phyloP scores from a whole-genome alignment of 306 rosid genomes.

The Cucurbita maxima region DNA sequence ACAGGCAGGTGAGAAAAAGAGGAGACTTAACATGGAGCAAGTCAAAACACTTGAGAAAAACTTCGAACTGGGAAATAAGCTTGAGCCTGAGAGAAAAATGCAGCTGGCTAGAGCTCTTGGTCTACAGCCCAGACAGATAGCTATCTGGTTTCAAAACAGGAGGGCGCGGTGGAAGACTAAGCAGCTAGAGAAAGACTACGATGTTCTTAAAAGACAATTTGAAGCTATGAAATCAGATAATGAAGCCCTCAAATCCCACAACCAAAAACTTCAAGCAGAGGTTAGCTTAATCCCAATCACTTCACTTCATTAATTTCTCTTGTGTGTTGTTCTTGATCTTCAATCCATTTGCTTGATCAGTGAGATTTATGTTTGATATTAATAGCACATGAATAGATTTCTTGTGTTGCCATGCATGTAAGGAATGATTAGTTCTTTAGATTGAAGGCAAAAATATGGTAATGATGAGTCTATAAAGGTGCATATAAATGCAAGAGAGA shows the following conservation, averaged over 20 bases:
- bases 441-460: background rate
- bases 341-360: too few relatives aligned
- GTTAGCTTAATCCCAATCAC: background rate
- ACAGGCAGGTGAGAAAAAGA: slow-evolving; percentile 15
- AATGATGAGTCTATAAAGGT: slow-evolving; percentile 3
- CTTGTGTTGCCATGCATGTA: background rate
- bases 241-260: slow-evolving; percentile 9
- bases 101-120: slow-evolving; percentile 15
- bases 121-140: slow-evolving; percentile 11
- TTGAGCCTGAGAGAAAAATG: slow-evolving; percentile 14
- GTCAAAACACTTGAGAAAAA: slow-evolving; percentile 14
- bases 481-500: background rate
- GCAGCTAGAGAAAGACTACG: slow-evolving; percentile 12
- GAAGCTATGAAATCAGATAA: slow-evolving; percentile 14
- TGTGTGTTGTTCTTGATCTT: too few relatives aligned
- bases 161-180: slow-evolving; percentile 14
- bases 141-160: slow-evolving; percentile 16
- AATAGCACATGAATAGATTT: background rate
- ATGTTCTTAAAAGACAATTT: slow-evolving; percentile 10
- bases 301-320: too few relatives aligned
- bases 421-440: background rate
- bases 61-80: slow-evolving; percentile 12
- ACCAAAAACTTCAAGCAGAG: slow-evolving; percentile 11
- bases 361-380: background rate
- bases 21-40: slow-evolving; percentile 12